Percentiles rank a stretch among this genome's conserved stretches.
Conservation (phyloP, 192 early-diverging fungal genomes). For the Kickxella alabastrina region DNA sequence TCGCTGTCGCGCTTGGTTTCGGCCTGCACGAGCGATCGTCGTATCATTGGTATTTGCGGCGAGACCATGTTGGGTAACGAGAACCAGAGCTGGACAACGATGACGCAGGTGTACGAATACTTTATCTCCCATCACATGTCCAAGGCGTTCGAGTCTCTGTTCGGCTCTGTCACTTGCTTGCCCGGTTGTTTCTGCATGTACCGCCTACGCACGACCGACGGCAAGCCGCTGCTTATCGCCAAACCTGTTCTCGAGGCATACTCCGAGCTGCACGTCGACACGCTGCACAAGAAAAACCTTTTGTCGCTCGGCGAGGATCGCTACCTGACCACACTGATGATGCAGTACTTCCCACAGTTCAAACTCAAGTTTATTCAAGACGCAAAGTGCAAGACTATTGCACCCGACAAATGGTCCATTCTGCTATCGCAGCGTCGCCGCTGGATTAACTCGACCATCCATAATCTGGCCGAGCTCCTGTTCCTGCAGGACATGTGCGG, state of each 20-base stretch:
- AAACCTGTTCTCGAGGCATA: constrained; percentile 82
- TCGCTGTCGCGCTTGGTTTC: constrained; percentile 87
- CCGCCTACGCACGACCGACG: constrained; percentile 59
- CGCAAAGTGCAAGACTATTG: constrained; percentile 86
- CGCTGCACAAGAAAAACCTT: constrained; percentile 97
- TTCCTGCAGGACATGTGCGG: constrained; percentile 87
- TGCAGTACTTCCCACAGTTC: constrained; percentile 95
- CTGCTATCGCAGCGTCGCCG: constrained; percentile 93
- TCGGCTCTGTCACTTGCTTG: constrained; percentile 79
- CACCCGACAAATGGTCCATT: constrained; percentile 85
- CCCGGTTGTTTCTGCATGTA: constrained; percentile 91
- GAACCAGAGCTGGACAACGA: constrained; percentile 89
- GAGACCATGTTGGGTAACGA: constrained; percentile 91
- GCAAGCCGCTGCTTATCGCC: constrained; percentile 77
- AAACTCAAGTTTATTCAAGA: constrained; percentile 91
- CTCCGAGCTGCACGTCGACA: constrained; percentile 88
- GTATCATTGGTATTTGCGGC: constrained; percentile 87
- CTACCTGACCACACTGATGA: constrained; percentile 94
- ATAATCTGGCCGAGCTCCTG: constrained; percentile 90
- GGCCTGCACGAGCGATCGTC: constrained; percentile 68
- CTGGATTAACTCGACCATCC: constrained; percentile 99
- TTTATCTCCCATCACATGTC: constrained; percentile 91
- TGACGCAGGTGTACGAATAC: constrained; percentile 98
- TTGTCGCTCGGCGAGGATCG: constrained; percentile 95
- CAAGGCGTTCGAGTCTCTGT: constrained; percentile 83